These are phyloP conservation scores for Fonsecaea monophora DNA, from an alignment of 2,329 filamentous ascomycete species.

Conservation along the genomic window DNA sequence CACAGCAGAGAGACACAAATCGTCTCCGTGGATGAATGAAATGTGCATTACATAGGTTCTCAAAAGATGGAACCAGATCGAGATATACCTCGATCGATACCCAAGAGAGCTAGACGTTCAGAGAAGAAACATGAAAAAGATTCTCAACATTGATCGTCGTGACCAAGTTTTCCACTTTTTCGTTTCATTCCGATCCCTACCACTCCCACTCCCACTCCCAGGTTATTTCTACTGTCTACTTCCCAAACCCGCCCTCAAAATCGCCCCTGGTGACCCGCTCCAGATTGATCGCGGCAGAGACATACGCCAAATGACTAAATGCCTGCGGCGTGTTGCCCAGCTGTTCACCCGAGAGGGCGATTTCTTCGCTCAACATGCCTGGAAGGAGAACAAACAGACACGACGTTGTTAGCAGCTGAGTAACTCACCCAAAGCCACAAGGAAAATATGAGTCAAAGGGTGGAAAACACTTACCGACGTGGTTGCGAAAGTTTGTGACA, in stretches of 20 bases:
- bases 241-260: conserved; percentile 1
- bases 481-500: conserved; percentile 77
- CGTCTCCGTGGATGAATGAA: background rate
- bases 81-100: no score
- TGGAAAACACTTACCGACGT: conserved; percentile 58
- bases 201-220: no score
- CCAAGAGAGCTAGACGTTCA: no score
- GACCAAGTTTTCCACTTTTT: background rate
- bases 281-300: conserved; percentile 79
- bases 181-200: no score
- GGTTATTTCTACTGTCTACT: background rate
- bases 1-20: background rate
- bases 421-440: no score
- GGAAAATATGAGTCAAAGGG: background rate
- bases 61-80: no score
- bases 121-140: no score
- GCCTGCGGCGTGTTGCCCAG: conserved; percentile 81
- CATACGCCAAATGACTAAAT: conserved; percentile 76
- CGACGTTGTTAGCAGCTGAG: no score
- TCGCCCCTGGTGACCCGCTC: conserved; percentile 53
- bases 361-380: conserved; percentile 78
- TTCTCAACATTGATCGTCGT: background rate
- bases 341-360: conserved; percentile 75
- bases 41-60: background rate
- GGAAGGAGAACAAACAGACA: background rate